Conservation (phyloP, 352 stramenopile genomes). For the Phytophthora megakarya region DNA sequence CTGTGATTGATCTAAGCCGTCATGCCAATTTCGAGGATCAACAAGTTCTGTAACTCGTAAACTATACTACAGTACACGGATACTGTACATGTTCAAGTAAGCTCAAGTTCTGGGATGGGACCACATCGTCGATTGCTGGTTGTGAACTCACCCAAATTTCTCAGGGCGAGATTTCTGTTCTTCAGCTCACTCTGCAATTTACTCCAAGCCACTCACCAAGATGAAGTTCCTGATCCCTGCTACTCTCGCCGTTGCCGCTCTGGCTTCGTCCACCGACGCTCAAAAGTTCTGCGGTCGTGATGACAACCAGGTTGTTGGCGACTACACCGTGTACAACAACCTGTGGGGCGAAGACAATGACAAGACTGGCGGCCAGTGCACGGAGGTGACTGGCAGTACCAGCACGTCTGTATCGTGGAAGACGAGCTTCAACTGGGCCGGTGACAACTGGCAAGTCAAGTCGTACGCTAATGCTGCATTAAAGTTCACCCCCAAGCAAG, state of each 20-base stretch:
- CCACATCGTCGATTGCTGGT: no score
- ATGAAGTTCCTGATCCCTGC: slow-evolving; percentile 28
- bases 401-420: slow-evolving; percentile 41
- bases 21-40: no score
- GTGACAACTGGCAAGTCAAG: slow-evolving; percentile 42
- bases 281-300: slow-evolving; percentile 40
- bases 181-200: no score
- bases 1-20: no score
- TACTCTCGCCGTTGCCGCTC: slow-evolving; percentile 14
- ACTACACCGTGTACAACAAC: slow-evolving; percentile 61
- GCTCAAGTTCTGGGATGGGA: no score
- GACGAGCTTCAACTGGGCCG: slow-evolving; percentile 45
- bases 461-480: slow-evolving; percentile 53
- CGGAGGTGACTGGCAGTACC: slow-evolving; percentile 33
- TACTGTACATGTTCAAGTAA: no score
- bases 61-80: no score
- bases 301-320: slow-evolving; percentile 30
- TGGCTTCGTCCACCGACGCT: slow-evolving; percentile 17
- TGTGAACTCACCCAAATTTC: no score
- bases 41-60: no score
- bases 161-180: no score
- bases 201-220: neutral
- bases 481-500: slow-evolving; percentile 37
- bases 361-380: slow-evolving; percentile 44
- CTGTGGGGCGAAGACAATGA: slow-evolving; percentile 41